Evolutionary conservation across 441 rosid species (phyloP).

Genomic region (Populus hybrid): DNA sequence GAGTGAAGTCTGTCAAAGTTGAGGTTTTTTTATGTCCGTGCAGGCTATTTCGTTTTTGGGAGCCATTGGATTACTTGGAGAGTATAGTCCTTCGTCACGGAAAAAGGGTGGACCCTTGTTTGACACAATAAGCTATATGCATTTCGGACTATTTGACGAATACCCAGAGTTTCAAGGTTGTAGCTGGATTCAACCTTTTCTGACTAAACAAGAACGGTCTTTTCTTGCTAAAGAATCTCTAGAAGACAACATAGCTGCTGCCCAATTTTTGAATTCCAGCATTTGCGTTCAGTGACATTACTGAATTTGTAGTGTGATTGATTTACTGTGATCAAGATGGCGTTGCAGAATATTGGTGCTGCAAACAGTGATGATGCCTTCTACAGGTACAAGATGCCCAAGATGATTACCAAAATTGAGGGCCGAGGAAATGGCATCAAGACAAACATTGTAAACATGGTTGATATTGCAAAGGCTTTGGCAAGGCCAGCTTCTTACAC

Average conservation of each 20-base stretch:
- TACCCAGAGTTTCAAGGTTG: conserved; percentile 23
- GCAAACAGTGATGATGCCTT: conserved; percentile 90
- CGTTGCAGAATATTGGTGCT: conserved; percentile 87
- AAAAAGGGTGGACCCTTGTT: conserved; percentile 48
- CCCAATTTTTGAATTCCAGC: neutral
- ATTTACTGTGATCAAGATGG: conserved; percentile 45
- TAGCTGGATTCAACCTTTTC: conserved; percentile 34
- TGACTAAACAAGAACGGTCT: conserved; percentile 17
- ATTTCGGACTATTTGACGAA: conserved; percentile 32
- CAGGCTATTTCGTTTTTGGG: conserved; percentile 54
- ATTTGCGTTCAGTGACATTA: neutral
- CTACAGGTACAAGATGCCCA: conserved; percentile 97
- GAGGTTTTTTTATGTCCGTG: conserved; percentile 84
- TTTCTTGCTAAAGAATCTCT: neutral
- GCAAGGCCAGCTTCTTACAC: conserved; percentile 81
- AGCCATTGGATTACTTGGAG: conserved; percentile 84
- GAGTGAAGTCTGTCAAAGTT: conserved; percentile 49
- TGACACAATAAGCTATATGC: conserved; percentile 43
- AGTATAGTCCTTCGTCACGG: conserved; percentile 64
- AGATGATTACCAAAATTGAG: conserved; percentile 87
- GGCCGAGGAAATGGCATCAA: conserved; percentile 96
- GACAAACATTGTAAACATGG: conserved; percentile 87
- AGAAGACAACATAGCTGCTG: neutral
- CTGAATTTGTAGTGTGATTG: conserved; percentile 4
- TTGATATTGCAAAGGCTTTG: conserved; percentile 92